Evolutionary conservation across 2,329 filamentous ascomycete genomes (phyloP).

Genomic region (Aspergillus melleus): DNA sequence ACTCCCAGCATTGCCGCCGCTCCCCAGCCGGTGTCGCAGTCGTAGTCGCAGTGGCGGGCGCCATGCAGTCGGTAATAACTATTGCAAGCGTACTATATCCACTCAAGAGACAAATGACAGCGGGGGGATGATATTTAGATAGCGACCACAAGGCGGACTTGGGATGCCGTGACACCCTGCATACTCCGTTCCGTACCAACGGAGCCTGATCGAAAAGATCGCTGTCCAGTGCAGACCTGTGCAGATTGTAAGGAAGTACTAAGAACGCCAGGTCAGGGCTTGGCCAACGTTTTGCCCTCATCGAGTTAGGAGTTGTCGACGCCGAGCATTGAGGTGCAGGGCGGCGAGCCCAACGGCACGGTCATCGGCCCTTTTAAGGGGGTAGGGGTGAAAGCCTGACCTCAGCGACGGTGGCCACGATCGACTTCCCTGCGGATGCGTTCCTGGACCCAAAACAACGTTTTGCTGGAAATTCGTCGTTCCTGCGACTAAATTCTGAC

Average conservation of each 20-base stretch:
- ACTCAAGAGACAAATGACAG: neutral
- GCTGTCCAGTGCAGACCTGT: neutral
- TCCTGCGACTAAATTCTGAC: neutral
- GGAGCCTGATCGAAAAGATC: neutral
- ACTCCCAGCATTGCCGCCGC: constrained; percentile 11
- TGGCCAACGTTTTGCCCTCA: neutral
- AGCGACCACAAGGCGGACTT: neutral
- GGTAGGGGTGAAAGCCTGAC: neutral
- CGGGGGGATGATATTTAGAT: neutral
- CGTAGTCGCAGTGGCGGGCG: neutral
- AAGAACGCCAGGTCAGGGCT: neutral
- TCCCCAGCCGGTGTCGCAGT: neutral
- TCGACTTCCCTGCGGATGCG: neutral
- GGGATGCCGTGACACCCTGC: no score
- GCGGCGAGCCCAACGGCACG: neutral
- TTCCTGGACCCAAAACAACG: neutral
- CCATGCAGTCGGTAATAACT: neutral
- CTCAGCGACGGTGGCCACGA: no score
- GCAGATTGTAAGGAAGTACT: no score
- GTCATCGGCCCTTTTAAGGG: neutral
- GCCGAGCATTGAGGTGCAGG: neutral
- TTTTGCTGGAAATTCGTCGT: no score
- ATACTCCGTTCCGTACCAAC: neutral
- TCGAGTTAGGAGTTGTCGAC: neutral
- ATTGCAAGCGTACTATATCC: no score